phyloP scores from a whole-genome alignment of 2,329 filamentous ascomycete species.

The Onygenales sp. region DNA sequence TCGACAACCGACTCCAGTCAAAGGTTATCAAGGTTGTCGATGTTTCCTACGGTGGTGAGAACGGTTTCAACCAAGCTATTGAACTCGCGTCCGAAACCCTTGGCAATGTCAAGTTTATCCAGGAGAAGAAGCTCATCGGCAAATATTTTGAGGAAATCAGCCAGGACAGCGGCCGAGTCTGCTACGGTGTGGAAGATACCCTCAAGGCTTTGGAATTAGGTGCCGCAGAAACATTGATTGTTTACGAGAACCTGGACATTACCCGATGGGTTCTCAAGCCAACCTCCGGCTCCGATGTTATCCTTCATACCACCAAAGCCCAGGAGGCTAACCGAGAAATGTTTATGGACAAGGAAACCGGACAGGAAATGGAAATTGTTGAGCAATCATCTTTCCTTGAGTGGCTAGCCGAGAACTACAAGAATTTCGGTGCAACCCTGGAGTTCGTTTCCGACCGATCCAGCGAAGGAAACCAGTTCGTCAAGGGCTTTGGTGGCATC shows the following conservation, averaged over 20 bases:
- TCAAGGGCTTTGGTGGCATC: constrained; percentile 98
- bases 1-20: constrained; percentile 77
- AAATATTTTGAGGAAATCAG: constrained; percentile 99
- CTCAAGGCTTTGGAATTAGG: constrained; percentile 93
- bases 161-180: constrained; percentile 91
- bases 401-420: constrained; percentile 98
- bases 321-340: constrained; percentile 71
- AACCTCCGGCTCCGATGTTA: constrained; percentile 59
- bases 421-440: constrained; percentile 88
- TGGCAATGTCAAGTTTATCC: constrained; percentile 99
- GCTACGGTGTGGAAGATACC: constrained; percentile 96
- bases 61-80: constrained; percentile 99
- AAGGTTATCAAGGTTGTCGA: constrained; percentile 99
- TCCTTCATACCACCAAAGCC: constrained; percentile 80
- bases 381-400: constrained; percentile 91
- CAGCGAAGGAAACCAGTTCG: constrained; percentile 98
- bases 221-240: constrained; percentile 87
- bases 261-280: constrained; percentile 85
- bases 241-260: constrained; percentile 94
- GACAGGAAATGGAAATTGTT: constrained; percentile 92
- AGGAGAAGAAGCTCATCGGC: constrained; percentile 99
- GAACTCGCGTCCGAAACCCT: constrained; percentile 91
- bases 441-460: constrained; percentile 98
- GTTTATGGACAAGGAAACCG: constrained; percentile 93
- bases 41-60: constrained; percentile 97